Evolutionary conservation across 208 protist species (phyloP).

Genomic region (Trypanosoma caninum): DNA sequence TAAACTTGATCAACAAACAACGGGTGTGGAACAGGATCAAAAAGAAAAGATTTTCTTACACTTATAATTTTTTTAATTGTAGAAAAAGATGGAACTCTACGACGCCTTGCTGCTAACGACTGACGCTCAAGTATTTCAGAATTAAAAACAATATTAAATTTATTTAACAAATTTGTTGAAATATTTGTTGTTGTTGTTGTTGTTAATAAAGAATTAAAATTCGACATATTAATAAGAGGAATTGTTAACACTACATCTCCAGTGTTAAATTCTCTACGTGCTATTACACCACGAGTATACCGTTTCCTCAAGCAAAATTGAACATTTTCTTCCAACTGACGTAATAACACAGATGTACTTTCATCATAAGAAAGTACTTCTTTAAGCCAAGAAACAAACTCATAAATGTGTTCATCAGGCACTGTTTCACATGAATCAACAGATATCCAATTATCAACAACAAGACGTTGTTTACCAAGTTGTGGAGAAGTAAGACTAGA

Average conservation of each 20-base stretch:
- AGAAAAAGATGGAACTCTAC: constrained; percentile 30
- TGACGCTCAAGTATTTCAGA: constrained; percentile 35
- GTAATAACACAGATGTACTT: constrained; percentile 7
- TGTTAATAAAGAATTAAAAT: too few species aligned
- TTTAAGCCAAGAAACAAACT: constrained; percentile 31
- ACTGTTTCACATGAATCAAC: constrained; percentile 30
- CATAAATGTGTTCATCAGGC: constrained; percentile 7
- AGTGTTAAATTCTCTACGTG: constrained; percentile 28
- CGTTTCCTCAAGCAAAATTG: constrained; percentile 35
- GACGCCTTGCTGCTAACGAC: constrained; percentile 29
- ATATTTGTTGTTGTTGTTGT: neutral
- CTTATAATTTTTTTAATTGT: constrained; percentile 24
- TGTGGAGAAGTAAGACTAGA: constrained; percentile 65
- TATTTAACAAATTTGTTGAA: too few species aligned
- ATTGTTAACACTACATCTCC: constrained; percentile 58
- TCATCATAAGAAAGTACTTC: neutral
- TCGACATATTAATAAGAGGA: constrained; percentile 24
- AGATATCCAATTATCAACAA: constrained; percentile 56
- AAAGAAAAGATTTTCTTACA: constrained; percentile 28
- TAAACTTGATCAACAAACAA: constrained; percentile 70
- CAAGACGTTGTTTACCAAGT: constrained; percentile 43
- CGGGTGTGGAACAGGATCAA: constrained; percentile 56
- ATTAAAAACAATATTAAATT: constrained; percentile 31
- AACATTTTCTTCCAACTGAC: constrained; percentile 31
- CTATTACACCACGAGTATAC: constrained; percentile 51